phyloP scores from a whole-genome alignment of 1,284 basidiomycete species.

The Apiotrichum sp. region DNA sequence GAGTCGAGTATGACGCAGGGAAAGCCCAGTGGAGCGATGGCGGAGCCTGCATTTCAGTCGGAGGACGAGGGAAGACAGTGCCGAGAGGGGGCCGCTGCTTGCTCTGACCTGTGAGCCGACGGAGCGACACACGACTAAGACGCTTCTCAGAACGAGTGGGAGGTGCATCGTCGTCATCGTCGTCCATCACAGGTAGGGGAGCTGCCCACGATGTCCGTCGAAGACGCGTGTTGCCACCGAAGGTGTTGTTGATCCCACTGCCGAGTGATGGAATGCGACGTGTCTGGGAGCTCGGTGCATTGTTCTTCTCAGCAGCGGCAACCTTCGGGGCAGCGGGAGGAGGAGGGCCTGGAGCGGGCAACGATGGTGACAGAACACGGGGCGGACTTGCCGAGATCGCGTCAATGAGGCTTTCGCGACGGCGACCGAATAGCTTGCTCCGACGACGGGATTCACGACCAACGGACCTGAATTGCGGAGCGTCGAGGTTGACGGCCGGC shows the following conservation, averaged over 20 bases:
- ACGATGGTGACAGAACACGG: not conserved
- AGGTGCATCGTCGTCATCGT: conserved; percentile 3
- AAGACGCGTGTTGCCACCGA: not conserved
- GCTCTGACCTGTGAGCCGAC: conserved; percentile 6
- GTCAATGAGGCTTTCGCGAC: not conserved
- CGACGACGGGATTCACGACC: conserved; percentile 7
- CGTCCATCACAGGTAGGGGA: not conserved
- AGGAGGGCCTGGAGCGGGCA: not conserved
- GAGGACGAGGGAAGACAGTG: conserved; percentile 19
- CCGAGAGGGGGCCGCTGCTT: conserved; percentile 17
- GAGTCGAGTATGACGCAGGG: conserved; percentile 19
- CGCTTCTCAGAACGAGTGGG: conserved; percentile 1
- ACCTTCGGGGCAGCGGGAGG: not conserved
- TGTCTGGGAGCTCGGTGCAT: too few species aligned
- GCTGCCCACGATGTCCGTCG: conserved; percentile 13
- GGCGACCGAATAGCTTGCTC: conserved; percentile 7
- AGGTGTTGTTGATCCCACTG: not conserved
- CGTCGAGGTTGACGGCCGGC: not conserved
- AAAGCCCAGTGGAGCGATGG: conserved; percentile 21
- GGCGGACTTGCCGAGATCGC: not conserved
- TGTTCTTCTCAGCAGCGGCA: not conserved
- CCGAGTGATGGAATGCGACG: too few species aligned
- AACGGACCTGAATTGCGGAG: conserved; percentile 2
- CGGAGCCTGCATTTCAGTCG: conserved; percentile 14
- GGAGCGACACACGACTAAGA: conserved; percentile 10